These are phyloP conservation scores for Leucocoprinus sp. DNA, from an alignment of 768 basidiomycete species.

Conservation along the genomic window DNA sequence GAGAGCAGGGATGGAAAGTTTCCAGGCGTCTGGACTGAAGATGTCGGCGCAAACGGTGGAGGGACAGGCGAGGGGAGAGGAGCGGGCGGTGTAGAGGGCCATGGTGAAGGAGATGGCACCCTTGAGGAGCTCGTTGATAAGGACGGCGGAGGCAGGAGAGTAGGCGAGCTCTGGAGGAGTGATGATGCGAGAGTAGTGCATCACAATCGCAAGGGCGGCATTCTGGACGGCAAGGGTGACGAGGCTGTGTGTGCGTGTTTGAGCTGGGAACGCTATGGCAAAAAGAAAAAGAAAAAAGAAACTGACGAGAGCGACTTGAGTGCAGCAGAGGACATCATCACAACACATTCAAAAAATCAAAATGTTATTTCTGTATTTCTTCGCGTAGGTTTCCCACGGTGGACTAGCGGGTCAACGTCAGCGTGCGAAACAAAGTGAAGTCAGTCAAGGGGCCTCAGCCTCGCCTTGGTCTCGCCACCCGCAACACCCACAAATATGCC, in stretches of 20 bases:
- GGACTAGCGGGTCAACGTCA: not conserved
- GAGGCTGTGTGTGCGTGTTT: conserved; percentile 34
- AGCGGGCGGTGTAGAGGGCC: conserved; percentile 44
- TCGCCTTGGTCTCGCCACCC: conserved; percentile 83
- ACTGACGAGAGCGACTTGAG: conserved; percentile 76
- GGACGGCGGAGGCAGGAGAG: conserved; percentile 89
- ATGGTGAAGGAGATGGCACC: conserved; percentile 86
- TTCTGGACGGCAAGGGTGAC: conserved; percentile 92
- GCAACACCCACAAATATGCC: conserved; percentile 42
- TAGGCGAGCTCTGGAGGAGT: conserved; percentile 74
- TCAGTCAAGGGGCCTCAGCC: conserved; percentile 49
- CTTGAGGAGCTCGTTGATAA: conserved; percentile 92
- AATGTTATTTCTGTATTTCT: no score
- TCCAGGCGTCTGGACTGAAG: conserved; percentile 95
- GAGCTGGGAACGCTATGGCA: not conserved
- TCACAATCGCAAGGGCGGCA: conserved; percentile 90
- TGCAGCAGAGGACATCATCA: no score
- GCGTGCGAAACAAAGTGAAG: not conserved
- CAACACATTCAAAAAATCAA: no score
- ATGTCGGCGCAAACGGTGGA: conserved; percentile 58
- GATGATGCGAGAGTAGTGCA: conserved; percentile 97
- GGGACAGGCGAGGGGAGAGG: conserved; percentile 32
- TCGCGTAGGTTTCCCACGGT: not conserved
- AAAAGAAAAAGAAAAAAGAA: not conserved
- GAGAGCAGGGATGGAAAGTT: conserved; percentile 92